Percentiles rank a stretch among this genome's conserved stretches.
Conservation (phyloP, 805 yeast genomes). For the Tetrapisispora fleetii region DNA sequence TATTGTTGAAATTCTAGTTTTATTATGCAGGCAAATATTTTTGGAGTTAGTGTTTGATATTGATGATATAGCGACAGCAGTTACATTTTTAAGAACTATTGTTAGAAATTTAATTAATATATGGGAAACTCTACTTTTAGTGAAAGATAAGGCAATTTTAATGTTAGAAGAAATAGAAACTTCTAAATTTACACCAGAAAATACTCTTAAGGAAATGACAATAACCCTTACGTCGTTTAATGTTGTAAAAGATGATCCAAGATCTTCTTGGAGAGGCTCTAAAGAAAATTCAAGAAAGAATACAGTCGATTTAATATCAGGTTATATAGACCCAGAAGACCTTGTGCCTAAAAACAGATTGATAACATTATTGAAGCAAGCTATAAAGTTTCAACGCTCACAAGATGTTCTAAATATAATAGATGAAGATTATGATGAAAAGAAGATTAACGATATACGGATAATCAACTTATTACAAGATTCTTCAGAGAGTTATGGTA, state of each 20-base stretch:
- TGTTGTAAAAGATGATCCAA: conserved; percentile 9
- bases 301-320: conserved; percentile 35
- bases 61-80: conserved; percentile 13
- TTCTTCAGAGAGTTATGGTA: conserved; percentile 5
- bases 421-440: conserved; percentile 13
- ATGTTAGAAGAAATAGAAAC: conserved; percentile 5
- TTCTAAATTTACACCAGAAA: conserved; percentile 19
- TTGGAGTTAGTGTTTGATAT: conserved; percentile 18
- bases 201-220: conserved; percentile 22
- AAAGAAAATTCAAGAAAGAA: conserved; percentile 30
- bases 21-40: conserved; percentile 22
- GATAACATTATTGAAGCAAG: conserved; percentile 41
- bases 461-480: conserved; percentile 9
- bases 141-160: conserved; percentile 3
- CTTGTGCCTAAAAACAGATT: conserved; percentile 46
- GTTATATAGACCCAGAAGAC: conserved; percentile 41
- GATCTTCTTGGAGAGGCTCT: conserved; percentile 28
- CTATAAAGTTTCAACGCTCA: conserved; percentile 38
- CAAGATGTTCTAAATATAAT: conserved; percentile 29
- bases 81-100: conserved; percentile 18
- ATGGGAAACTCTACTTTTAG: conserved; percentile 19
- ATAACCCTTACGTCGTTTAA: conserved; percentile 25
- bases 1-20: conserved; percentile 18
- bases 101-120: conserved; percentile 16
- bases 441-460: conserved; percentile 8